These are phyloP conservation scores for Tricholoma terreum DNA, from an alignment of 768 basidiomycete genomes.

Conservation along the genomic window DNA sequence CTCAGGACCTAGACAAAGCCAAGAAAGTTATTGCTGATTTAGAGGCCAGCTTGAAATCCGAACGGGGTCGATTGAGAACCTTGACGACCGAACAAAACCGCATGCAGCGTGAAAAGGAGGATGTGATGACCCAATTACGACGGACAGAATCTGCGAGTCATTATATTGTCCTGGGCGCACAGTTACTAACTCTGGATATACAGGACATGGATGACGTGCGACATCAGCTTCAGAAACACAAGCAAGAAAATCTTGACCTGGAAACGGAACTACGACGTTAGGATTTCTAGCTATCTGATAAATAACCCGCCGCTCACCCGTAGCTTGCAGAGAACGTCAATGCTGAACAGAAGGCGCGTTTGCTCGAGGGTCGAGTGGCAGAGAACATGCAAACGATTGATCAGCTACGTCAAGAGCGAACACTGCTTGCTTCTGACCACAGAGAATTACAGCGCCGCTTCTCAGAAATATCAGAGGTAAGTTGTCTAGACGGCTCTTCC, in stretches of 20 bases:
- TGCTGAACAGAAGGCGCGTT: slow-evolving; percentile 70
- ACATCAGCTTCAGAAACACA: slow-evolving; percentile 61
- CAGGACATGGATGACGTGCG: slow-evolving; percentile 82
- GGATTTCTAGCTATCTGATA: slow-evolving; percentile 13
- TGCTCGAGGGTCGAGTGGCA: slow-evolving; percentile 61
- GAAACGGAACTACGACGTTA: slow-evolving; percentile 72
- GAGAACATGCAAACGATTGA: slow-evolving; percentile 73
- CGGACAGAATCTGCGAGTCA: slow-evolving; percentile 65
- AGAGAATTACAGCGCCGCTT: slow-evolving; percentile 70
- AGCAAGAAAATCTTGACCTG: slow-evolving; percentile 70
- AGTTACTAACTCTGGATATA: slow-evolving; percentile 2
- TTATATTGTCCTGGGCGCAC: not conserved
- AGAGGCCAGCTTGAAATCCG: slow-evolving; percentile 66
- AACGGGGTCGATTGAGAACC: slow-evolving; percentile 62
- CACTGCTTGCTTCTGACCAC: slow-evolving; percentile 64
- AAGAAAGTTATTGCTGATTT: slow-evolving; percentile 63
- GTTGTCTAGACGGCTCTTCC: slow-evolving; percentile 11
- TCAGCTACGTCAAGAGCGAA: slow-evolving; percentile 73
- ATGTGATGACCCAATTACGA: slow-evolving; percentile 59
- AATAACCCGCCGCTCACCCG: slow-evolving; percentile 1
- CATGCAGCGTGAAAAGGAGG: slow-evolving; percentile 62
- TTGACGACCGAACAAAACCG: slow-evolving; percentile 63
- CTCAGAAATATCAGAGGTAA: slow-evolving; percentile 63
- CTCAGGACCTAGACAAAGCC: slow-evolving; percentile 70
- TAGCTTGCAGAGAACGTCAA: slow-evolving; percentile 50